phyloP scores from a whole-genome alignment of 352 stramenopile genomes.

The Globisporangium takayamanum region DNA sequence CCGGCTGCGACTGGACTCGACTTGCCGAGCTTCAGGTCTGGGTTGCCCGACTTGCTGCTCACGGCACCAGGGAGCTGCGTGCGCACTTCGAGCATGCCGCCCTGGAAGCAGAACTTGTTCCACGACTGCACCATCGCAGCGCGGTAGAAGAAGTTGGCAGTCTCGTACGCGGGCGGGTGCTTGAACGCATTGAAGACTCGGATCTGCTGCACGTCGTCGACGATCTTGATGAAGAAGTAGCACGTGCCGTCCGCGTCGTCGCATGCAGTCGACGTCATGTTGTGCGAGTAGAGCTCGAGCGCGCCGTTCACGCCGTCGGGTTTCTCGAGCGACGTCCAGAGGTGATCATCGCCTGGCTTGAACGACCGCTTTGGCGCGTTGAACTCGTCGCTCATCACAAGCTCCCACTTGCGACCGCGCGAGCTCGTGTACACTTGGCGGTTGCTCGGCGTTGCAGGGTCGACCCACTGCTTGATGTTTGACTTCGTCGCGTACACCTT shows the following conservation, averaged over 20 bases:
- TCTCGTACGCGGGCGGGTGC: conserved; percentile 37
- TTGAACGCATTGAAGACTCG: conserved; percentile 59
- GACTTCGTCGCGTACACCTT: conserved; percentile 39
- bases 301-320: conserved; percentile 68
- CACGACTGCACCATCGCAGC: conserved; percentile 88
- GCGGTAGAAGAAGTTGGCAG: conserved; percentile 19
- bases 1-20: conserved; percentile 50
- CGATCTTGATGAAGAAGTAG: conserved; percentile 59
- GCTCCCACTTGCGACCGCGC: conserved; percentile 42
- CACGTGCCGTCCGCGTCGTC: conserved; percentile 32
- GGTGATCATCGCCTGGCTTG: conserved; percentile 88
- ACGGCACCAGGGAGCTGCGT: conserved; percentile 79
- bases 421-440: conserved; percentile 42
- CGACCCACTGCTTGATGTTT: conserved; percentile 54
- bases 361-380: conserved; percentile 75
- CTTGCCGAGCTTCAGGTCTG: conserved; percentile 19
- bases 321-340: conserved; percentile 87
- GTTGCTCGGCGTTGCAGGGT: conserved; percentile 38
- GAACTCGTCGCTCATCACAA: conserved; percentile 80
- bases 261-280: conserved; percentile 59
- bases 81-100: conserved; percentile 89
- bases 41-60: conserved; percentile 29
- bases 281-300: conserved; percentile 62
- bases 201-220: conserved; percentile 32
- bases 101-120: conserved; percentile 95